phyloP scores from a whole-genome alignment of 2,329 filamentous ascomycete species.

The Cladosporium oxysporum region DNA sequence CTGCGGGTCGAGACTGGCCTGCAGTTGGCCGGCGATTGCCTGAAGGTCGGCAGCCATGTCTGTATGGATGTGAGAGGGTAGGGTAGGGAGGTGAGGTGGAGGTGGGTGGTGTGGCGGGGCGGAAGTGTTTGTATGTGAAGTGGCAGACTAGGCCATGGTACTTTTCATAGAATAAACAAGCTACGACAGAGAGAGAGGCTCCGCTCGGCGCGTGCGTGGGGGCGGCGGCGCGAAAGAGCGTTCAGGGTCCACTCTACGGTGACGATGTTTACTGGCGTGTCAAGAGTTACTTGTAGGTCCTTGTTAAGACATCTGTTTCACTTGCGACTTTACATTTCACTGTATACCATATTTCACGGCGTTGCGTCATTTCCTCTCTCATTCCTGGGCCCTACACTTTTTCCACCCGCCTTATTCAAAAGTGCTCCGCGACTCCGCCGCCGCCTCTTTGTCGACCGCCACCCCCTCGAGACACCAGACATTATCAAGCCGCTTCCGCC shows the following conservation, averaged over 20 bases:
- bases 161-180: slow-evolving; percentile 12
- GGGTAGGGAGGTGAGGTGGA: background rate
- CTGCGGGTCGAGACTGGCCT: slow-evolving; percentile 84
- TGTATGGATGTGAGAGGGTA: background rate
- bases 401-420: background rate
- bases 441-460: slow-evolving; percentile 17
- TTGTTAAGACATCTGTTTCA: background rate
- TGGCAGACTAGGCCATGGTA: background rate
- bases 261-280: background rate
- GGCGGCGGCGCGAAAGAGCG: background rate
- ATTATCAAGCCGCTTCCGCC: background rate
- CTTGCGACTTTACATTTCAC: background rate
- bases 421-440: background rate
- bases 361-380: background rate
- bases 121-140: slow-evolving; percentile 6
- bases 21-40: slow-evolving; percentile 76
- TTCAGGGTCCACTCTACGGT: background rate
- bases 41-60: slow-evolving; percentile 63
- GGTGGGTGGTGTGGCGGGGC: background rate
- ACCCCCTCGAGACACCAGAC: background rate
- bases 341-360: background rate
- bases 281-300: background rate
- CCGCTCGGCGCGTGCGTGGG: background rate
- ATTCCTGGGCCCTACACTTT: background rate
- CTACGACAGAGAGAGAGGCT: slow-evolving; percentile 3